Evolutionary conservation across 371 early-diverging fungal genomes (phyloP), one percentile per base, ranked within the genome.

Genomic region (Mortierella sp.): DNA sequence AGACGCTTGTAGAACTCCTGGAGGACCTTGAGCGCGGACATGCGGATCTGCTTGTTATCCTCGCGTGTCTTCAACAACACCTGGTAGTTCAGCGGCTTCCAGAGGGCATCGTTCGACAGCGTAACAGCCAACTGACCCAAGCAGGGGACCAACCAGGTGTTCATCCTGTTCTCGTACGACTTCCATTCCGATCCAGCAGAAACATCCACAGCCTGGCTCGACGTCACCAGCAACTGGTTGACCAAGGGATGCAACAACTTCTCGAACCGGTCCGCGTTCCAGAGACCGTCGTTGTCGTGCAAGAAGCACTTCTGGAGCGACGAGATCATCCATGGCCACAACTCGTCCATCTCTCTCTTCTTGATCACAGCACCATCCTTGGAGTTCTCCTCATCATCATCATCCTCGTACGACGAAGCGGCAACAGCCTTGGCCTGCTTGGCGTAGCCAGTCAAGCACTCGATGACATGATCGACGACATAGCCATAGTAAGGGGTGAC

Each of bases 21-120:
- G 48, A 97, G 78, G 52, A 91, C 89, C 66, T 88, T 83, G 64
- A 97, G 78, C 7, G 96, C 91, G 1, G 92, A 93, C 19, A 94
- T 80, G n/a, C 97, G 94, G 68, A 96, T 92, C 39, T 90, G 86
- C n/a, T 91, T 88, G 39, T 86, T 77, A 43, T 94, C 93, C 64
- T 91, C 90, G 65, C 97, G 91, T 2, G 95, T 92, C 86, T 93
- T 93, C 74, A 93, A 86, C 84, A 97, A 80, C 13, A 96, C 90
- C 76, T 91, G 89, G 71, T 94, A 91, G 85, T 97, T 97, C 71
- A 98, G 80, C 31, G 91, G 90, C 88, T 98, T 97, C 97, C 97
- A 96, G 55, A 93, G 86, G 22, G 92, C 89, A 77, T 98, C 97
- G 79, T 93, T 92, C 22, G 92, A 90, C 11, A 91, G 91, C 4